Evolutionary conservation across 495 filamentous ascomycete genomes (phyloP).

Genomic region (Usnea hakonensis): DNA sequence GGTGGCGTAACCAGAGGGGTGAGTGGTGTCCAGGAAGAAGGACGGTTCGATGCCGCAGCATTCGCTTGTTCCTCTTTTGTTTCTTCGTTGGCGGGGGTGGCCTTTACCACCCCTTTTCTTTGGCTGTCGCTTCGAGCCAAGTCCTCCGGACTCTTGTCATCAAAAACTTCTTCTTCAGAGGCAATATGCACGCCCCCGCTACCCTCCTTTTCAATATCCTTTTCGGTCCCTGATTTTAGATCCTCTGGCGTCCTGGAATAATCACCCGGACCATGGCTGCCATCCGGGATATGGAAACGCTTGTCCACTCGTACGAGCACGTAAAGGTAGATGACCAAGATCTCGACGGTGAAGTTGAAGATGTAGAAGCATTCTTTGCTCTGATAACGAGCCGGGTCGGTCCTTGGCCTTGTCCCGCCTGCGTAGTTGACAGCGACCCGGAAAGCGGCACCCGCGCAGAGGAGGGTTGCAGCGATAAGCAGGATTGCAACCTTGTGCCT

Average conservation of each 20-base stretch:
- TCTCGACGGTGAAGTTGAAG: constrained; percentile 69
- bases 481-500: constrained; percentile 59
- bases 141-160: constrained; percentile 13
- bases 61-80: neutral
- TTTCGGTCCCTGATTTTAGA: neutral
- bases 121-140: neutral
- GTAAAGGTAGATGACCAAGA: constrained; percentile 58
- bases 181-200: constrained; percentile 5
- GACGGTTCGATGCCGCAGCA: neutral
- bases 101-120: neutral
- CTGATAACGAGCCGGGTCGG: constrained; percentile 59
- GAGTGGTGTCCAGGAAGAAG: neutral
- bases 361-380: constrained; percentile 66
- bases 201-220: neutral
- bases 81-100: neutral
- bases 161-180: constrained; percentile 25
- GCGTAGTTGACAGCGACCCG: constrained; percentile 53
- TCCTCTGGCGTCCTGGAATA: constrained; percentile 11
- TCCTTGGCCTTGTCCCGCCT: constrained; percentile 38
- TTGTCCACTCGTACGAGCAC: constrained; percentile 59
- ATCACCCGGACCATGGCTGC: constrained; percentile 28
- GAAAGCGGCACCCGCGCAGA: constrained; percentile 66
- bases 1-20: neutral
- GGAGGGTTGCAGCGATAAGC: constrained; percentile 41
- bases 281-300: constrained; percentile 61